These are phyloP conservation scores for Fusarium praegraminearum DNA, from an alignment of 2,329 filamentous ascomycete genomes.

Conservation along the genomic window DNA sequence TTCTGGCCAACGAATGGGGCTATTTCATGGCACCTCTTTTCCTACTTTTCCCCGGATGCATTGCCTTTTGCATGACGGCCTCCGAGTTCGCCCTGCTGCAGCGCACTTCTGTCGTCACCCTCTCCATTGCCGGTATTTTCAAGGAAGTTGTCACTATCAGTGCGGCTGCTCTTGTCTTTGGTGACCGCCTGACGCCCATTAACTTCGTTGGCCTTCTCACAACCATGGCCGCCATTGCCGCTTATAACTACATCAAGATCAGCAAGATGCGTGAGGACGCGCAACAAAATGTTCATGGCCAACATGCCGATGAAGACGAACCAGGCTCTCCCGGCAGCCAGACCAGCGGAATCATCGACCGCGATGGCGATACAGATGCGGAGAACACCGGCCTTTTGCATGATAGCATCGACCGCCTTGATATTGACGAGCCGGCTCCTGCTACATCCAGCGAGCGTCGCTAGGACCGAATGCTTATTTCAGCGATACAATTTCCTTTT, in stretches of 20 bases:
- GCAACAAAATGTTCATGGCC: conserved; percentile 61
- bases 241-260: conserved; percentile 97
- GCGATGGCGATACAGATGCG: conserved; percentile 58
- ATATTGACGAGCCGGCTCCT: conserved; percentile 51
- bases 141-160: conserved; percentile 98
- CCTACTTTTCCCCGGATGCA: conserved; percentile 86
- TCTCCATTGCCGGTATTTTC: conserved; percentile 97
- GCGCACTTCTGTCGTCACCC: conserved; percentile 93
- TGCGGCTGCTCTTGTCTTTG: conserved; percentile 87
- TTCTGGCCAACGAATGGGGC: conserved; percentile 76
- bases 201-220: conserved; percentile 90
- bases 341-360: conserved; percentile 58
- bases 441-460: conserved; percentile 29
- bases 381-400: conserved; percentile 61
- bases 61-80: conserved; percentile 97
- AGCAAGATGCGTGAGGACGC: conserved; percentile 87
- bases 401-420: conserved; percentile 53
- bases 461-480: conserved; percentile 30
- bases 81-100: conserved; percentile 96
- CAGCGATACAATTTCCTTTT: conserved; percentile 28
- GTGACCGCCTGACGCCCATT: conserved; percentile 86
- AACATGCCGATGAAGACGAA: conserved; percentile 51
- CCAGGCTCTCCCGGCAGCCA: conserved; percentile 52
- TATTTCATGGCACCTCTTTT: conserved; percentile 74
- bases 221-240: conserved; percentile 85